phyloP scores from a whole-genome alignment of 129 eudicot species.

The Artemisia tridentata region DNA sequence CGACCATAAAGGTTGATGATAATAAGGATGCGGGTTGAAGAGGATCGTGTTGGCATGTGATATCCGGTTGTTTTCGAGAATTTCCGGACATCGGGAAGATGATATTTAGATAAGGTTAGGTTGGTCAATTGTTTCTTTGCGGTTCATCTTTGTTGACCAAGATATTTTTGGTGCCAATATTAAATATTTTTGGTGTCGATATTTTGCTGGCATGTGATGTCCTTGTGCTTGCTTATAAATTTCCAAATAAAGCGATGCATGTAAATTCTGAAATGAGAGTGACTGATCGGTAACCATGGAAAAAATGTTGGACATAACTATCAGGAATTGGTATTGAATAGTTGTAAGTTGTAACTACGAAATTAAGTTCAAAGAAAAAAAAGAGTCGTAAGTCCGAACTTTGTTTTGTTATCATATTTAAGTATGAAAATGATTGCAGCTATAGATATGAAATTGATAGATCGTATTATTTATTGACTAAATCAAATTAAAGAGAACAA shows the following conservation, averaged over 20 bases:
- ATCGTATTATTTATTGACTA: not conserved
- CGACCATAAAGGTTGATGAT: not conserved
- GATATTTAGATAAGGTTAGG: constrained; percentile 18
- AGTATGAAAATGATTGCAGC: not conserved
- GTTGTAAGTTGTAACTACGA: no score
- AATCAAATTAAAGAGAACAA: constrained; percentile 1
- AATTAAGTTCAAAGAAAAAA: no score
- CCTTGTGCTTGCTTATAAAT: not conserved
- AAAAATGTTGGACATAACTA: no score
- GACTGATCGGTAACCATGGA: no score
- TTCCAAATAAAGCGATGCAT: no score
- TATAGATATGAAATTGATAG: not conserved
- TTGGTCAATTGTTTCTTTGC: not conserved
- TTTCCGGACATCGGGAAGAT: constrained; percentile 6
- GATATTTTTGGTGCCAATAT: no score
- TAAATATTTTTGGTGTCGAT: no score
- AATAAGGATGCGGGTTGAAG: not conserved
- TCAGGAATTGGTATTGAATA: no score
- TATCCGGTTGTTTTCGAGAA: not conserved
- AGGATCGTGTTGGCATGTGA: constrained; percentile 16
- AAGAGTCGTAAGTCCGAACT: no score
- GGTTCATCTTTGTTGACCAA: not conserved
- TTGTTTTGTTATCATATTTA: no score
- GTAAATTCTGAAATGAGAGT: no score
- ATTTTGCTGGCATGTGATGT: not conserved